phyloP scores from a whole-genome alignment of 2,329 filamentous ascomycete species.

The Calonectria pauciramosa region DNA sequence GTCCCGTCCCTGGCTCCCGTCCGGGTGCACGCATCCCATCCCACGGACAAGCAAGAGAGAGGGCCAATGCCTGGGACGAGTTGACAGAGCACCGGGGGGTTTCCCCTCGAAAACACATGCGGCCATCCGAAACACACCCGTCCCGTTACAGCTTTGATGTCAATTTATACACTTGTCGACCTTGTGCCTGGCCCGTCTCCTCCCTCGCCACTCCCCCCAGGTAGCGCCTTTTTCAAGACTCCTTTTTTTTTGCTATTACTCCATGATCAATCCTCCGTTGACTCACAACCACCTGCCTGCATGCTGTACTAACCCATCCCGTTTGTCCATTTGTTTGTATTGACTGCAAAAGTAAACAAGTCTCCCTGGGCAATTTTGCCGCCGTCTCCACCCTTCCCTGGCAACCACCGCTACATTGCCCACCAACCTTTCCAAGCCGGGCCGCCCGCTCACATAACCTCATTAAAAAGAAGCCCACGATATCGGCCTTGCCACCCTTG shows the following conservation, averaged over 20 bases:
- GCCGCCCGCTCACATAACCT: conserved; percentile 31
- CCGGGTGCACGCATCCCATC: conserved; percentile 6
- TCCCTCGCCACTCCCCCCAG: neutral
- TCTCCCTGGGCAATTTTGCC: conserved; percentile 29
- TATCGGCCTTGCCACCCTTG: neutral
- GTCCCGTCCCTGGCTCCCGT: conserved; percentile 17
- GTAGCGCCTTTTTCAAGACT: neutral
- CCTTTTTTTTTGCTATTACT: neutral
- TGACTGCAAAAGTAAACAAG: conserved; percentile 41
- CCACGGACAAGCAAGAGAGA: neutral
- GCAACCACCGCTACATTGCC: conserved; percentile 39
- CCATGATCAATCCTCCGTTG: conserved; percentile 19
- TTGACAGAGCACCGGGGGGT: neutral
- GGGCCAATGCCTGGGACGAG: conserved; percentile 2
- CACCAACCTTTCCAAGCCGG: conserved; percentile 39
- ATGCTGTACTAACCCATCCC: neutral
- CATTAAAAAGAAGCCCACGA: conserved; percentile 38
- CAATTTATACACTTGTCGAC: neutral
- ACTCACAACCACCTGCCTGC: conserved; percentile 29
- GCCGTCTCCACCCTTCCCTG: conserved; percentile 42
- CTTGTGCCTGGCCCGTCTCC: neutral
- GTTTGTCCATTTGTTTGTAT: conserved; percentile 42
- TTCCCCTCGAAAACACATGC: neutral
- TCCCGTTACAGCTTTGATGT: neutral
- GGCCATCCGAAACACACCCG: neutral